Percentiles rank a stretch among this genome's conserved stretches.
These are phyloP conservation scores for Candida pini DNA, from an alignment of 805 yeast genomes.

Conservation along the genomic window DNA sequence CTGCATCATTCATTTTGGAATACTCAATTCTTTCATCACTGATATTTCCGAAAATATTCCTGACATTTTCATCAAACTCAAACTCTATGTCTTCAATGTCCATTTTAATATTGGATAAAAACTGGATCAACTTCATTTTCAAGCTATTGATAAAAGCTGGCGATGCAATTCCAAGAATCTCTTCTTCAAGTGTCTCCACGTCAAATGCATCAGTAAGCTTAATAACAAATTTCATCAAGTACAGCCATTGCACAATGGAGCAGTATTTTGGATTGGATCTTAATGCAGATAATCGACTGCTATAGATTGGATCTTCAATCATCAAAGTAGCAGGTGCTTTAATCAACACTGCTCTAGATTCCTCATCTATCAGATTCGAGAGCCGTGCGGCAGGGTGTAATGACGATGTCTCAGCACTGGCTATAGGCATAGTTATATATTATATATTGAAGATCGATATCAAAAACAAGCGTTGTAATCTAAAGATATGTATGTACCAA, in stretches of 20 bases:
- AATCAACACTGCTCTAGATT: slow-evolving; percentile 29
- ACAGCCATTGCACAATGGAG: slow-evolving; percentile 50
- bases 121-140: slow-evolving; percentile 36
- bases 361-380: slow-evolving; percentile 28
- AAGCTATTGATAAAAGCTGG: slow-evolving; percentile 40
- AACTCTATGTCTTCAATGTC: slow-evolving; percentile 25
- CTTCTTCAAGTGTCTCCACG: slow-evolving; percentile 57
- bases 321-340: slow-evolving; percentile 35
- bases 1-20: slow-evolving; percentile 32
- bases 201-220: slow-evolving; percentile 51
- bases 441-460: too few species aligned
- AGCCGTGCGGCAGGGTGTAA: slow-evolving; percentile 31
- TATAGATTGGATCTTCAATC: slow-evolving; percentile 34
- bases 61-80: slow-evolving; percentile 25
- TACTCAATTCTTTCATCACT: slow-evolving; percentile 10
- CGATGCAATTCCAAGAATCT: slow-evolving; percentile 39
- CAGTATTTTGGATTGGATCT: slow-evolving; percentile 34
- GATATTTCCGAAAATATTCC: slow-evolving; percentile 9
- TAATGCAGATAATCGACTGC: slow-evolving; percentile 23
- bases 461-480: too few species aligned
- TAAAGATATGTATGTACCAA: too few species aligned
- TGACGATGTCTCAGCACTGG: too few species aligned
- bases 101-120: slow-evolving; percentile 32
- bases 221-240: slow-evolving; percentile 45
- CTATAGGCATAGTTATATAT: too few species aligned